Evolutionary conservation across 352 stramenopile species (phyloP), one percentile per base, ranked within the genome.

Genomic region (Pythium sp.): DNA sequence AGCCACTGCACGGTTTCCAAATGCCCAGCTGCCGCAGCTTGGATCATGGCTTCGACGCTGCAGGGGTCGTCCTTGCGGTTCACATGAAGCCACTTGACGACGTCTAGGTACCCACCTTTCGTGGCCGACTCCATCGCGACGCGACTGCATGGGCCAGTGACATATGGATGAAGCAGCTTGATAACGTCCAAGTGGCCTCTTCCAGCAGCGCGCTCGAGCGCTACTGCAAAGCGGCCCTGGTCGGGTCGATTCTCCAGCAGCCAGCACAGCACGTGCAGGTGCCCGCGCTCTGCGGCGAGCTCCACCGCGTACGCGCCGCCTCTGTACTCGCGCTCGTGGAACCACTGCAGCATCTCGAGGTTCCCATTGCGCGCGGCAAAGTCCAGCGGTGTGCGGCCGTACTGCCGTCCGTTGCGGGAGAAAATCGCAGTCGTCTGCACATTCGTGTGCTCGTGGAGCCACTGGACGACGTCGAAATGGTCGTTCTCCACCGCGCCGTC

Each of bases 371-470:
- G 55, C 24, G 56, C 56, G 2, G 56, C 56, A 34, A 62, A 62
- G n/a, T 62, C 56, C 15, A 62, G 32, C 28, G 56, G 28, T n/a
- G 56, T 62, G 56, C 56, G 56, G 6, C 56, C 56, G 24, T 62
- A 62, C n/a, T 62, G 56, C 7, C 56, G 56, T 11, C 56, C 56
- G 20, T 62, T 62, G 56, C 56, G 56, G 12, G 56, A 62, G 30
- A 62, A 62, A 20, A 62, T 49, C 15, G 56, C 56, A 22, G 56
- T 62, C 56, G 32, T 62, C 56, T 62, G 56, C 30, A 49, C 56
- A n/a, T 62, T 43, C 56, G 56, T 62, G 56, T 57, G 34, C 30
- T 59, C 54, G 26, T 68, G 55, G n/a, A 72, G 67, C 67, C 67
- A 72, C 53, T 64, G 15, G 26, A 65, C 41, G 5, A 65, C 59